phyloP scores from a whole-genome alignment of 495 filamentous ascomycete genomes.

The Xylaria castorea region DNA sequence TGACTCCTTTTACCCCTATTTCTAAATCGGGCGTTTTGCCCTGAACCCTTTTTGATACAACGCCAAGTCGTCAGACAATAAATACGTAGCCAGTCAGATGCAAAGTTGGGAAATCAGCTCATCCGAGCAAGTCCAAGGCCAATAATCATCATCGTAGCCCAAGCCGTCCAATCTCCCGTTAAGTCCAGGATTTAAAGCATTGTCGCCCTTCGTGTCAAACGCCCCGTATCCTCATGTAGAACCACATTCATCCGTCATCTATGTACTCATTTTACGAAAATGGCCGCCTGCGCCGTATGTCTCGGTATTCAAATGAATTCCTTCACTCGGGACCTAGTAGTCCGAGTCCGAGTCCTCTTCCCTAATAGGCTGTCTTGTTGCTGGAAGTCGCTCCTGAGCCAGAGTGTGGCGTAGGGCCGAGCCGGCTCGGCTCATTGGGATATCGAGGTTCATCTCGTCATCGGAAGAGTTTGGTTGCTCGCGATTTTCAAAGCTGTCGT shows the following conservation, averaged over 20 bases:
- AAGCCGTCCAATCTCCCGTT: neutral
- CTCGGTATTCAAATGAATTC: neutral
- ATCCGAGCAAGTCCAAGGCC: neutral
- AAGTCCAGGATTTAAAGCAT: constrained; percentile 4
- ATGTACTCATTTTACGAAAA: neutral
- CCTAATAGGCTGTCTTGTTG: neutral
- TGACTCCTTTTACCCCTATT: neutral
- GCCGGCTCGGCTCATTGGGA: constrained; percentile 27
- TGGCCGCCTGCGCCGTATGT: neutral
- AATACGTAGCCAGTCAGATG: constrained; percentile 7
- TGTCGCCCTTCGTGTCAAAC: constrained; percentile 1
- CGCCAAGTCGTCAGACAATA: constrained; percentile 14
- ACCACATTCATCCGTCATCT: neutral
- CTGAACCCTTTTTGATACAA: neutral
- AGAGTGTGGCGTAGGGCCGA: neutral
- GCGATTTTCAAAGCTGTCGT: constrained; percentile 11
- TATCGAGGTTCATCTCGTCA: constrained; percentile 38
- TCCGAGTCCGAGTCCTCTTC: constrained; percentile 31
- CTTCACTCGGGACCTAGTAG: neutral
- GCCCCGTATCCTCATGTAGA: neutral
- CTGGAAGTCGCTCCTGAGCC: neutral
- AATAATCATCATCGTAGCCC: neutral
- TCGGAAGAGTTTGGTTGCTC: constrained; percentile 31
- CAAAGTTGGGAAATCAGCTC: neutral
- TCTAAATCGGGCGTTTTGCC: neutral